phyloP scores from a whole-genome alignment of 768 basidiomycete genomes.

The Hericium coralloides region DNA sequence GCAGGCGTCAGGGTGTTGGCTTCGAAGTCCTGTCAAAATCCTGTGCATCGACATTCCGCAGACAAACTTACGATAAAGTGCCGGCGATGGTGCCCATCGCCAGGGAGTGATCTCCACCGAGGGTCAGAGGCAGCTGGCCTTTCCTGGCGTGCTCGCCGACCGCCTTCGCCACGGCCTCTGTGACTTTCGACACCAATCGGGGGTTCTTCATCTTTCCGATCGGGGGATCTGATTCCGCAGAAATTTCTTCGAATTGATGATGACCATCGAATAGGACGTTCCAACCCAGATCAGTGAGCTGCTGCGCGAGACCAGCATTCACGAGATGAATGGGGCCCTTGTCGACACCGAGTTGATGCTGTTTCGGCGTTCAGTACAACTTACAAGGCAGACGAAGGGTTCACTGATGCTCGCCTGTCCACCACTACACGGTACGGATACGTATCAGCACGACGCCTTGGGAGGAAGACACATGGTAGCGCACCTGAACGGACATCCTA shows the following conservation, averaged over 20 bases:
- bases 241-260: constrained; percentile 77
- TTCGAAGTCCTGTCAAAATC: constrained; percentile 19
- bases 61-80: constrained; percentile 54
- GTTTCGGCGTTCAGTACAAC: constrained; percentile 13
- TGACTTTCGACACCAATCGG: constrained; percentile 75
- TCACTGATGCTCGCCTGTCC: constrained; percentile 43
- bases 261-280: constrained; percentile 84
- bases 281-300: constrained; percentile 79
- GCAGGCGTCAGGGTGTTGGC: constrained; percentile 69
- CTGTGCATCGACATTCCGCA: not conserved
- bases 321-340: constrained; percentile 84
- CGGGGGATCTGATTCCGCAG: constrained; percentile 57
- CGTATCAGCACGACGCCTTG: constrained; percentile 2
- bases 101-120: constrained; percentile 95
- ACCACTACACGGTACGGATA: constrained; percentile 33
- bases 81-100: constrained; percentile 95
- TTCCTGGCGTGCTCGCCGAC: constrained; percentile 70
- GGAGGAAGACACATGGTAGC: constrained; percentile 15
- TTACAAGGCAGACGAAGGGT: constrained; percentile 10
- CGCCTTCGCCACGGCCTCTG: constrained; percentile 63
- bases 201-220: constrained; percentile 91
- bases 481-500: constrained; percentile 94
- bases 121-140: constrained; percentile 79
- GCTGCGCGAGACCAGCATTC: constrained; percentile 72
- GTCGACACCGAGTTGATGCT: constrained; percentile 79